phyloP scores from a whole-genome alignment of 116 monocot genomes.

The Zostera marina region DNA sequence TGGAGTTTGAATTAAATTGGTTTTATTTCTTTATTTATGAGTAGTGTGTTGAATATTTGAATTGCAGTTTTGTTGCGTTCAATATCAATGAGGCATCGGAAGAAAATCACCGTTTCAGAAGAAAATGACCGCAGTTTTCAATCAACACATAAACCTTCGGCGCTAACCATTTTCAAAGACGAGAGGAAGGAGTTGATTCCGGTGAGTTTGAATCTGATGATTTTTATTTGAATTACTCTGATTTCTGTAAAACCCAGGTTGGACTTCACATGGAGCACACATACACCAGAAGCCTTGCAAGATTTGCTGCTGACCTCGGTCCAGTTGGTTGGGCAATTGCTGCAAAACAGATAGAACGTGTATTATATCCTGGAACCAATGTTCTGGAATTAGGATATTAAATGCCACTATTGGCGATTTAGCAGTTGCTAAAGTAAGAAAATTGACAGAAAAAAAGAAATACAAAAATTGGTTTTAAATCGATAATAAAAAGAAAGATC shows the following conservation, averaged over 20 bases:
- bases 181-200: constrained; percentile 48
- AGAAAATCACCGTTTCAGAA: constrained; percentile 28
- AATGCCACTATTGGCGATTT: too few species aligned
- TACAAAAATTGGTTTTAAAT: too few species aligned
- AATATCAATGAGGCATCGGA: constrained; percentile 14
- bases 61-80: constrained; percentile 19
- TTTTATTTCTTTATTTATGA: neutral
- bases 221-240: neutral
- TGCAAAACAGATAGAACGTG: constrained; percentile 33
- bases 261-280: constrained; percentile 35
- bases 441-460: too few species aligned
- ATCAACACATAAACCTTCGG: constrained; percentile 15
- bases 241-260: constrained; percentile 20
- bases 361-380: constrained; percentile 47
- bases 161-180: constrained; percentile 37
- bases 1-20: neutral
- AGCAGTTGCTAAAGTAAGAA: too few species aligned
- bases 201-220: constrained; percentile 21
- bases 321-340: constrained; percentile 60
- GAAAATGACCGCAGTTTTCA: constrained; percentile 36
- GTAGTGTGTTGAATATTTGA: too few species aligned
- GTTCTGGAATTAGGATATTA: too few species aligned
- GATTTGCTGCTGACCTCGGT: constrained; percentile 57
- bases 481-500: too few species aligned
- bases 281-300: constrained; percentile 73